Base-by-base conservation (phyloP, 768 basidiomycete species). In the Termitomyces bulborhizus region DNA sequence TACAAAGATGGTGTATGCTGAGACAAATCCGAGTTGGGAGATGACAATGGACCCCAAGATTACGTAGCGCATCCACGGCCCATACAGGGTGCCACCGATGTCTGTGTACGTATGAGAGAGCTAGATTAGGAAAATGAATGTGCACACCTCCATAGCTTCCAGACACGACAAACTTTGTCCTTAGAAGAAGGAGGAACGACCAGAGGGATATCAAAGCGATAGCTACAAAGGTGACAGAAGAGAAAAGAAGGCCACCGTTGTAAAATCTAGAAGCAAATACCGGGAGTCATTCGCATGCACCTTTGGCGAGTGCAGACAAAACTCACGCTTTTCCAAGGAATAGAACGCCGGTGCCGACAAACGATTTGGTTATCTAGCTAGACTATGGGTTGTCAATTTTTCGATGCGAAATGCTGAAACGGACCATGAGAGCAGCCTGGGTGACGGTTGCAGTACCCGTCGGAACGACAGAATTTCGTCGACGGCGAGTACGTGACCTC, bases 221-320 rank as follows among this genome's bases (percentile, higher is more conserved):
- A 66, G 83, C 77, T 6, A 85, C 71, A 62, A 98, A 84, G 2
- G 86, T 81, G 54, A 93, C 53, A 32, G 80, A 60, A 6, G 95
- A 98, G 72, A 99, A 99, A 34, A 98, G 71, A 47, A 98, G 76
- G 9, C 96, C 95, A 52, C 97, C 97, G 58, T 98, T 99, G 74
- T 84, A 86, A 75, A 99, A 99, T 50, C 93, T 94, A n/a, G n/a
- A 32, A 44, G 4, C 9, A 39, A 16, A 9, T 13, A 7, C 24
- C n/a, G 1, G 15, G 18, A 13, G 15, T 26, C 21, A 34, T 11
- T 49, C 24, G 15, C 16, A 5, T 16, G 4, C 6, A 31, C 16
- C 15, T 24, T 32, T 26, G 6, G 31, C 26, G 4, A 16, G 24
- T 15, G 34, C 5, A 16, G 24, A 34, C 36, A 37, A 12, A 2